phyloP scores from a whole-genome alignment of 495 filamentous ascomycete species.

The Schizothecium vesticola region DNA sequence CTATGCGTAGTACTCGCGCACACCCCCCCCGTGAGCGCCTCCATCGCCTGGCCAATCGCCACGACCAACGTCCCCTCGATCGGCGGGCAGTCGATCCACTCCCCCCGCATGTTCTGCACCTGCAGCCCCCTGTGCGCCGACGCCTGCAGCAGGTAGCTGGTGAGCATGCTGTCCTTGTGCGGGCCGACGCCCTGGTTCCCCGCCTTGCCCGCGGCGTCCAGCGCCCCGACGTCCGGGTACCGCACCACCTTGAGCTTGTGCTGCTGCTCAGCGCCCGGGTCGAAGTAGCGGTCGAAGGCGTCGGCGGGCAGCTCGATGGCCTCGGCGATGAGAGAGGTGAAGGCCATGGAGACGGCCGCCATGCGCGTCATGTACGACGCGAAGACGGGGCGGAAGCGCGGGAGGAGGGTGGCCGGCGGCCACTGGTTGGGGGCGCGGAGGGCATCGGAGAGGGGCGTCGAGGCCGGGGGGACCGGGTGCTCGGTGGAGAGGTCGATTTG shows the following conservation, averaged over 20 bases:
- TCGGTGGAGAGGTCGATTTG: slow-evolving; percentile 87
- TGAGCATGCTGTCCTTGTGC: slow-evolving; percentile 90
- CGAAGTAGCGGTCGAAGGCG: slow-evolving; percentile 81
- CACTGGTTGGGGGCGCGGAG: slow-evolving; percentile 87
- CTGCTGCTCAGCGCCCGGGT: slow-evolving; percentile 58
- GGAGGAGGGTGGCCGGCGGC: slow-evolving; percentile 64
- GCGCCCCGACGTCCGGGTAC: slow-evolving; percentile 60
- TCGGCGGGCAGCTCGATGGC: slow-evolving; percentile 66
- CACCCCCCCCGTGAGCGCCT: slow-evolving; percentile 84
- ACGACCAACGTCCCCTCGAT: slow-evolving; percentile 66
- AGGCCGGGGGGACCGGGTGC: slow-evolving; percentile 53
- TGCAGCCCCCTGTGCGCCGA: slow-evolving; percentile 76
- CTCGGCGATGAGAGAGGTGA: slow-evolving; percentile 83
- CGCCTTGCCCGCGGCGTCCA: slow-evolving; percentile 41
- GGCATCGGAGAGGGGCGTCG: slow-evolving; percentile 69
- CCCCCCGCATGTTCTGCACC: slow-evolving; percentile 73
- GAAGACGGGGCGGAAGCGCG: slow-evolving; percentile 63
- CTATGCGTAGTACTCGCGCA: slow-evolving; percentile 84
- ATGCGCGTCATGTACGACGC: slow-evolving; percentile 72
- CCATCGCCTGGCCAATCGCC: slow-evolving; percentile 87
- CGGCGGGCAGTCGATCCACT: slow-evolving; percentile 75
- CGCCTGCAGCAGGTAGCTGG: slow-evolving; percentile 81
- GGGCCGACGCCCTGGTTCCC: slow-evolving; percentile 75
- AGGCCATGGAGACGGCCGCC: slow-evolving; percentile 62
- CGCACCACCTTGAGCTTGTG: slow-evolving; percentile 93